These are phyloP conservation scores for Boletus huronensis DNA, from an alignment of 768 basidiomycete genomes.

Conservation along the genomic window DNA sequence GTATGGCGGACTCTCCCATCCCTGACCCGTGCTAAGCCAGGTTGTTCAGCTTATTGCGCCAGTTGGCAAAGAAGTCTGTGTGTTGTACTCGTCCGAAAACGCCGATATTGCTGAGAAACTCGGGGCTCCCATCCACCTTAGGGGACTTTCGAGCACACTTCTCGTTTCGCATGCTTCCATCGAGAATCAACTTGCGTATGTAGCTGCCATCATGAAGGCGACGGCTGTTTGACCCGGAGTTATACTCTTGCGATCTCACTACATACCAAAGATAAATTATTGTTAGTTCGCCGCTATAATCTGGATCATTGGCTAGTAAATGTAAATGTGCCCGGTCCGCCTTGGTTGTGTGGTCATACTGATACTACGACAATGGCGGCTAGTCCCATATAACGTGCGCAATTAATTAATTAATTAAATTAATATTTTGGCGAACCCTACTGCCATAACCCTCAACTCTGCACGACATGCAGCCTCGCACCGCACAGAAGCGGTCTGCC, in stretches of 20 bases:
- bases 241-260: background rate
- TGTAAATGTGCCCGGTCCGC: too few species aligned
- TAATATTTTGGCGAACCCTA: too few species aligned
- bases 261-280: background rate
- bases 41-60: conserved; percentile 52
- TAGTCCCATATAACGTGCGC: too few species aligned
- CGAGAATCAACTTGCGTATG: conserved; percentile 58
- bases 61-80: conserved; percentile 49
- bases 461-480: conserved; percentile 35
- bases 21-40: background rate
- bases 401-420: too few species aligned
- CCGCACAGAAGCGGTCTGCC: conserved; percentile 43
- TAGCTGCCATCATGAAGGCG: conserved; percentile 43
- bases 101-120: conserved; percentile 44
- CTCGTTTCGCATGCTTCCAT: conserved; percentile 57
- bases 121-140: conserved; percentile 44
- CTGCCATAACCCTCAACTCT: background rate
- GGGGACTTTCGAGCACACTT: conserved; percentile 42
- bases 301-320: background rate
- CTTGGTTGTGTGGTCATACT: background rate
- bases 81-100: conserved; percentile 56
- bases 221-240: conserved; percentile 6
- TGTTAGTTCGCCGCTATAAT: background rate
- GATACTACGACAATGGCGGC: too few species aligned
- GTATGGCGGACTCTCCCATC: conserved; percentile 34